A percentile compares a stretch with the other conserved stretches of the same genome.
phyloP scores from a whole-genome alignment of 1,284 basidiomycete genomes.

The Leucoagaricus sp. region DNA sequence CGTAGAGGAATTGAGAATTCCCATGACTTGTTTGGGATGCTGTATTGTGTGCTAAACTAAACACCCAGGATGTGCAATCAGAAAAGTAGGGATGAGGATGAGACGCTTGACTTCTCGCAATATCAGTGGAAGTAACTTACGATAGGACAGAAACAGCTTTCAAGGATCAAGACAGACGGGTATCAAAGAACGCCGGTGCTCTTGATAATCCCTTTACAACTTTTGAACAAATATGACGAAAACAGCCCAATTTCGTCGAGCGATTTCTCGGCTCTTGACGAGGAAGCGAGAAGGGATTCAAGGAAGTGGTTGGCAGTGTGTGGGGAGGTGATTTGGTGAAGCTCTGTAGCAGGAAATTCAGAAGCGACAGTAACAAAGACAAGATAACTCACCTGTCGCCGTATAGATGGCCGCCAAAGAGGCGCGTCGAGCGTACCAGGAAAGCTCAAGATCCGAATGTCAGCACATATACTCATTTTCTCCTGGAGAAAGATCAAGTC shows the following conservation, averaged over 20 bases:
- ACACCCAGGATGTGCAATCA: too few species aligned
- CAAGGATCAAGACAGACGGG: not conserved
- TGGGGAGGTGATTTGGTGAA: conserved; percentile 76
- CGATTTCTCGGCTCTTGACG: conserved; percentile 42
- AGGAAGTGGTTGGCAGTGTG: conserved; percentile 63
- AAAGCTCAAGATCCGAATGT: conserved; percentile 41
- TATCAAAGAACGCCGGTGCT: conserved; percentile 53
- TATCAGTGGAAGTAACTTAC: too few species aligned
- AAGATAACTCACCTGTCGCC: conserved; percentile 48
- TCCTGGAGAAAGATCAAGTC: conserved; percentile 25
- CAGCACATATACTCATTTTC: not conserved
- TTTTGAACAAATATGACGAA: conserved; percentile 59
- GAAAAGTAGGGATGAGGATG: too few species aligned
- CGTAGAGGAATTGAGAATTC: too few species aligned
- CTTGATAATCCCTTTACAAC: conserved; percentile 67
- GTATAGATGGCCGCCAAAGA: conserved; percentile 65
- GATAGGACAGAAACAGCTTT: too few species aligned
- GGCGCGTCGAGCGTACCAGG: conserved; percentile 68
- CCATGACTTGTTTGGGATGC: too few species aligned
- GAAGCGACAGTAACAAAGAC: not conserved
- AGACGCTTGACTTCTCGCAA: too few species aligned
- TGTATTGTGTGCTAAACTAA: too few species aligned
- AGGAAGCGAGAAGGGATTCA: conserved; percentile 55
- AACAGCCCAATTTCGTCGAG: conserved; percentile 54
- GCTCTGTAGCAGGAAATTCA: conserved; percentile 42